These are phyloP conservation scores for Hyphodiscus hymeniophilus DNA, from an alignment of 495 filamentous ascomycete genomes.

Conservation along the genomic window DNA sequence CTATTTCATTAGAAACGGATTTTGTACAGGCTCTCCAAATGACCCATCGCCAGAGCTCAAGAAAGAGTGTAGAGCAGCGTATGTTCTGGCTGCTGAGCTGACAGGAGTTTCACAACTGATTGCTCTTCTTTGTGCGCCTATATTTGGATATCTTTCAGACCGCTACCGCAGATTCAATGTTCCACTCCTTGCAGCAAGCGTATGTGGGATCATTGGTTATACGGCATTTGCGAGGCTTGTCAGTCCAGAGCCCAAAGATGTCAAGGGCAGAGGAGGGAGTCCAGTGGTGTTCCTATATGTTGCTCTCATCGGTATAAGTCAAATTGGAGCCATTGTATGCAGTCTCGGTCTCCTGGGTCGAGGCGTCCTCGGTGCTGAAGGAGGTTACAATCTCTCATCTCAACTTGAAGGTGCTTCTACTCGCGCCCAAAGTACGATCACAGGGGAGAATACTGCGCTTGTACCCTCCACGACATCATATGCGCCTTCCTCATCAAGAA, in stretches of 20 bases:
- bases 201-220: slow-evolving; percentile 70
- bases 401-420: slow-evolving; percentile 14
- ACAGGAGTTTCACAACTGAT: slow-evolving; percentile 83
- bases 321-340: slow-evolving; percentile 94
- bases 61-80: slow-evolving; percentile 71
- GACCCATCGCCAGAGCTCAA: slow-evolving; percentile 62
- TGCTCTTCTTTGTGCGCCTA: slow-evolving; percentile 74
- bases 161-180: slow-evolving; percentile 51
- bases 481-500: slow-evolving; percentile 10
- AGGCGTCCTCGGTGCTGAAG: slow-evolving; percentile 58
- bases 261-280: slow-evolving; percentile 48
- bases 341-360: slow-evolving; percentile 76
- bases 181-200: slow-evolving; percentile 63
- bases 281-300: slow-evolving; percentile 67
- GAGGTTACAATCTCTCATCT: slow-evolving; percentile 17
- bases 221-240: slow-evolving; percentile 56
- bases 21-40: slow-evolving; percentile 57
- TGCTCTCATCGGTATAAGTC: slow-evolving; percentile 72
- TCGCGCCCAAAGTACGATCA: not conserved
- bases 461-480: not conserved
- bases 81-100: slow-evolving; percentile 73
- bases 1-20: slow-evolving; percentile 75
- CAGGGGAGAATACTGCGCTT: slow-evolving; percentile 12
- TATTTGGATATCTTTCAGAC: slow-evolving; percentile 75
- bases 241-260: slow-evolving; percentile 60